Evolutionary conservation across 371 early-diverging fungal species (phyloP), one percentile per base, ranked within the genome.

Genomic region (Hamiltosporidium tvaerminnensis): DNA sequence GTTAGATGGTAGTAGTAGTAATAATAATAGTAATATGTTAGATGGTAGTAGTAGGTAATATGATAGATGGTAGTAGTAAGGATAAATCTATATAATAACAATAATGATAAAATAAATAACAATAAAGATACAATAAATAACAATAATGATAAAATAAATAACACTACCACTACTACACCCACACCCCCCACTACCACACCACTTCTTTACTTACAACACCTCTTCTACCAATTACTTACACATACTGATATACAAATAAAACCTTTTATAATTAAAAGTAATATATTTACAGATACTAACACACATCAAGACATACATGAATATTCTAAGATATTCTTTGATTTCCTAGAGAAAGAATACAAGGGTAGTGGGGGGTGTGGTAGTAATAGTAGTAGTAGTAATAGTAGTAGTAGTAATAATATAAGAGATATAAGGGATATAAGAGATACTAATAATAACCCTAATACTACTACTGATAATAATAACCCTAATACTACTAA

Each of bases 261-360:
- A 49, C 14, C 2, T 12, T 49, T 49, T 49, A 9, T 49, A n/a
- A 7, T 12, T n/a, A 23, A 49, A 9, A 49, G 14, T 3, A 7
- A 49, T 3, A 49, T 49, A 49, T 12, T 49, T 9, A 49, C 5
- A 49, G 34, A 59, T 50, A 57, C 76, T 14, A 57, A 73, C 60
- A 69, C 62, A 5, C 79, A 78, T 53, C 72, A 76, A 54, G 79
- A 78, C 52, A 67, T 78, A 37, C 76, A 78, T 53, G 79, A 78
- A 55, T 78, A 74, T 66, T 68, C 66, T 34, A 76, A 78, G 62
- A 34, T 63, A 23, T 68, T 78, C 12, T 68, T 78, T 56, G 79
- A 78, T 57, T 54, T 56, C 9, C 53, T 78, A 9, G 76, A 76
- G 57, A 66, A 70, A 61, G 76, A 78, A 57, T 57, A 61, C 31